phyloP scores from a whole-genome alignment of 1,284 basidiomycete genomes.

The Apiotrichum domesticum region DNA sequence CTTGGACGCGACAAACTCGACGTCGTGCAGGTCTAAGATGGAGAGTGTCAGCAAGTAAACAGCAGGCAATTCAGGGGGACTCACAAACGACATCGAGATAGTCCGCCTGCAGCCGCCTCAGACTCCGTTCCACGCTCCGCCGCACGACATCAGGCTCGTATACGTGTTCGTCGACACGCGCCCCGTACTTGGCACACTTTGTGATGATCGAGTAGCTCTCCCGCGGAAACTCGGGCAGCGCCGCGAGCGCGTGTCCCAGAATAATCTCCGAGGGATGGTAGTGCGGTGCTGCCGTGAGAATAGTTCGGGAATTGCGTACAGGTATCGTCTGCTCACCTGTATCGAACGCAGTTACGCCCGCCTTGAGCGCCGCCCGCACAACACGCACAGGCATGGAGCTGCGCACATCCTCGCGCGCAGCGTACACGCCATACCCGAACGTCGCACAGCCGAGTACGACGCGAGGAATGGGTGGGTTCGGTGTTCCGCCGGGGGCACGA shows the following conservation, averaged over 20 bases:
- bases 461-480: constrained; percentile 48
- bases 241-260: constrained; percentile 66
- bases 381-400: constrained; percentile 62
- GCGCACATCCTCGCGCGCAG: constrained; percentile 57
- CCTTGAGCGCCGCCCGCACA: constrained; percentile 71
- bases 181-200: constrained; percentile 87
- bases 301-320: not conserved
- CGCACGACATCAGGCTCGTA: constrained; percentile 65
- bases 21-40: constrained; percentile 67
- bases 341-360: constrained; percentile 86
- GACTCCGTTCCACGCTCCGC: constrained; percentile 62
- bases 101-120: constrained; percentile 66
- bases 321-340: constrained; percentile 50
- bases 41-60: too few species aligned
- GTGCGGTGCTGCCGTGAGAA: constrained; percentile 50
- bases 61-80: constrained; percentile 9
- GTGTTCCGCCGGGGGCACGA: not conserved
- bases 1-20: constrained; percentile 72
- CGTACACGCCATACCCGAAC: constrained; percentile 66
- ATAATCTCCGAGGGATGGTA: constrained; percentile 89
- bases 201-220: constrained; percentile 77
- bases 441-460: constrained; percentile 64
- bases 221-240: constrained; percentile 69
- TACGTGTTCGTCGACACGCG: constrained; percentile 60
- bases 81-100: constrained; percentile 74